Conservation (phyloP, 305 asterid genomes). For the Fraxinus sp. region DNA sequence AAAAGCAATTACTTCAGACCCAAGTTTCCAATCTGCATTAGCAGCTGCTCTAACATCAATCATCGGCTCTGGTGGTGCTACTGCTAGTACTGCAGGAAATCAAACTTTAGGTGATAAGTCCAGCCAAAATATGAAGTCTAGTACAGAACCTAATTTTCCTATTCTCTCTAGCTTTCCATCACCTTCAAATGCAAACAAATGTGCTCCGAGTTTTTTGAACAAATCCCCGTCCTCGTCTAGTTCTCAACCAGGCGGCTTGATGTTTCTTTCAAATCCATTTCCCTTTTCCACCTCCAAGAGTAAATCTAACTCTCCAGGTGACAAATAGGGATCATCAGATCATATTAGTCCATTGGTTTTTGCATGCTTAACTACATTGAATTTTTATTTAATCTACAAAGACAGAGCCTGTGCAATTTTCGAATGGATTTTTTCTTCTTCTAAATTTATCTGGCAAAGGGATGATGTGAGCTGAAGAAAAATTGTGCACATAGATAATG, state of each 20-base stretch:
- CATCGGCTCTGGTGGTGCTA: conserved; percentile 40
- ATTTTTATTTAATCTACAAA: conserved; percentile 1
- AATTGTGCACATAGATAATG: conserved; percentile 39
- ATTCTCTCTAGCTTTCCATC: conserved; percentile 70
- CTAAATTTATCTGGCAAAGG: neutral
- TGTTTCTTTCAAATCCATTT: conserved; percentile 47
- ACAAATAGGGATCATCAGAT: conserved; percentile 41
- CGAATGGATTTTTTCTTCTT: neutral
- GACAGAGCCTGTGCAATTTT: conserved; percentile 10
- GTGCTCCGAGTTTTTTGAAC: conserved; percentile 43
- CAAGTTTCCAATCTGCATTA: conserved; percentile 75
- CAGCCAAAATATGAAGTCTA: conserved; percentile 19
- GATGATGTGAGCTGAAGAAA: conserved; percentile 42
- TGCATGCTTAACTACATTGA: neutral
- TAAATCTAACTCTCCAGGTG: conserved; percentile 61
- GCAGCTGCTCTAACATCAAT: conserved; percentile 78
- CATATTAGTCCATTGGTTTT: conserved; percentile 17
- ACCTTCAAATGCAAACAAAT: conserved; percentile 44
- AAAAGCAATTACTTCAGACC: conserved; percentile 81
- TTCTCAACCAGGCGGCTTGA: conserved; percentile 46
- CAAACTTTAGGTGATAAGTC: conserved; percentile 32
- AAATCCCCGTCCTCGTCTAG: conserved; percentile 39
- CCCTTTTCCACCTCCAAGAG: conserved; percentile 48
- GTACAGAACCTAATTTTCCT: conserved; percentile 48
- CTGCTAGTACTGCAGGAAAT: conserved; percentile 17